Base-by-base conservation (phyloP, 2,329 filamentous ascomycete genomes). In the Monosporascus sp. region DNA sequence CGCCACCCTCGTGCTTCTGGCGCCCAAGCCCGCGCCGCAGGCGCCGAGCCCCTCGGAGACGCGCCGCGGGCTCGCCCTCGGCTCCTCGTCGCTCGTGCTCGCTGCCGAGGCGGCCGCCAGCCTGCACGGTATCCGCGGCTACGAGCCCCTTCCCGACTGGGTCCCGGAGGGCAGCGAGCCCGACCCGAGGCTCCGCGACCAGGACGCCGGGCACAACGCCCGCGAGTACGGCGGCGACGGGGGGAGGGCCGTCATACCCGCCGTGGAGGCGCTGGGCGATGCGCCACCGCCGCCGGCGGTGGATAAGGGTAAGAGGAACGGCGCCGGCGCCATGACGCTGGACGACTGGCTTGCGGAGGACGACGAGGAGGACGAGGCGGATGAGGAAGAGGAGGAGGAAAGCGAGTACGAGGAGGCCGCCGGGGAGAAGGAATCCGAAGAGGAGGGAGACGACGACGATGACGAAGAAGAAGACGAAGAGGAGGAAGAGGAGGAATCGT, bases 11-110 rank as follows among this genome's bases (percentile, higher is more conserved):
- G 88, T 97, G 68, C 84, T 99, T 1, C 81, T 97, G 2, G 94
- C 94, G 0, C 92, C 94, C 0, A 99, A 99, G 68, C 93, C 94
- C 0, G 90, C 94, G 0, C 94, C 94, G 0, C 90, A 96, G 56
- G 88, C 89, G 0, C 91, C 91, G 0, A 96, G 89, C 54, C 94
- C 94, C 1, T 96, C 90, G 0, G 92, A 96, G 67, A 85, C 82
- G 3, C 82, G 92, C 36, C 89, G 86, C 58, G 86, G 84, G 0
- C 87, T 93, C 54, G 77, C 87, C 1, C 78, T 99, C 0, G 94
- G 94, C 11, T 94, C 90, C 3, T 84, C 93, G 1, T 93, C 90
- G 17, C 80, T 97, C 1, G 88, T 97, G 0, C 76, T 97, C 11
- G 91, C 89, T 1, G 85, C 86, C 1, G 27, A 31, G 3, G 43